These are phyloP conservation scores for Amanita pseudoporphyria DNA, from an alignment of 768 basidiomycete genomes.

Conservation along the genomic window DNA sequence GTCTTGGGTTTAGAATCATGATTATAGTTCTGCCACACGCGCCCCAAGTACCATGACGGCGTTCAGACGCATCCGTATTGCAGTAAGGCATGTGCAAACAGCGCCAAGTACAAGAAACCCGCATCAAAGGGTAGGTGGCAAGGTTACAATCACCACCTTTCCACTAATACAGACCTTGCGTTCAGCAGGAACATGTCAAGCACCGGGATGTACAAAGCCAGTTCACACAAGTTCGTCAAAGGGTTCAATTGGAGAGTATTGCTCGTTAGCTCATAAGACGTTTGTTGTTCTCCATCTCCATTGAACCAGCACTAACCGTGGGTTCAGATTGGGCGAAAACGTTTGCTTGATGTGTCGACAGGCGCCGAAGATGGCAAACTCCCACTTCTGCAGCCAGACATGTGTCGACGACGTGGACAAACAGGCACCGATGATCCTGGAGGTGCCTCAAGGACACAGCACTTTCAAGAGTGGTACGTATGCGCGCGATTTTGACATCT, in stretches of 20 bases:
- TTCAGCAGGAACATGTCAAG: conserved; percentile 34
- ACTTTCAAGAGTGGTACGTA: conserved; percentile 54
- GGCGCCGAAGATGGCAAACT: conserved; percentile 41
- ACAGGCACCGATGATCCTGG: conserved; percentile 46
- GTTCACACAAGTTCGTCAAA: conserved; percentile 26
- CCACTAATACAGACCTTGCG: neutral
- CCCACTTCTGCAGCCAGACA: conserved; percentile 51
- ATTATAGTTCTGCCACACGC: conserved; percentile 44
- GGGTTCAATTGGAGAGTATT: conserved; percentile 34
- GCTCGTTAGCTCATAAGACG: conserved; percentile 43
- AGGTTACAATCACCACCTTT: neutral
- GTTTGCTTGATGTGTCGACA: conserved; percentile 54
- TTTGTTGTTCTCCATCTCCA: conserved; percentile 13
- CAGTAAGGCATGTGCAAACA: conserved; percentile 49
- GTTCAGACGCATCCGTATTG: conserved; percentile 53
- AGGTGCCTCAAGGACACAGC: conserved; percentile 47
- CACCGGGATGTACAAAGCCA: conserved; percentile 40
- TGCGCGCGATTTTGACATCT: neutral
- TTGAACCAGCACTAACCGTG: neutral
- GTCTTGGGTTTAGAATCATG: neutral
- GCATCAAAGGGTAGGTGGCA: conserved; percentile 13
- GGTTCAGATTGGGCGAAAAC: conserved; percentile 32
- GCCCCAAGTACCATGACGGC: conserved; percentile 52
- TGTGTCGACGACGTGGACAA: conserved; percentile 47
- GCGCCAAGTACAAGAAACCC: conserved; percentile 14